Evolutionary conservation across 192 early-diverging fungal species (phyloP).

Genomic region (Podochytrium sp.): DNA sequence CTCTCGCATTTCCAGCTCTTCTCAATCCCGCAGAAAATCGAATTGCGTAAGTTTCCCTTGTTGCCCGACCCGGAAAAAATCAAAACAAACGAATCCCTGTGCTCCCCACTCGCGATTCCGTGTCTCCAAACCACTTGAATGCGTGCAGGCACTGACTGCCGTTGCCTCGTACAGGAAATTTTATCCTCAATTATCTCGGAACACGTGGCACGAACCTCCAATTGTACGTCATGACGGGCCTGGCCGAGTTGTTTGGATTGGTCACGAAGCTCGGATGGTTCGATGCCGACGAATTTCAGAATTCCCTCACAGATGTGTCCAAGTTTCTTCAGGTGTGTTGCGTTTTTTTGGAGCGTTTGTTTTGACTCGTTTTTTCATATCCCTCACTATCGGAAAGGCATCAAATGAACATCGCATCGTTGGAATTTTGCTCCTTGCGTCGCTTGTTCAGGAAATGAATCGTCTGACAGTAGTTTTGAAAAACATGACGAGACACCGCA

Average conservation of each 20-base stretch:
- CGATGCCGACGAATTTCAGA: conserved; percentile 71
- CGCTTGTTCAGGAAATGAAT: conserved; percentile 80
- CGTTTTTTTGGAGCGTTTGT: not conserved
- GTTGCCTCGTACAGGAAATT: conserved; percentile 47
- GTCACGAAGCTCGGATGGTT: conserved; percentile 77
- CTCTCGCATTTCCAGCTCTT: conserved; percentile 62
- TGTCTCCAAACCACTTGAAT: too few relatives aligned
- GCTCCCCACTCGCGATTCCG: too few relatives aligned
- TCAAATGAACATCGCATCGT: conserved; percentile 61
- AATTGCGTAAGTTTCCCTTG: conserved; percentile 53
- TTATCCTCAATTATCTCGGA: conserved; percentile 59
- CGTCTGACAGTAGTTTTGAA: conserved; percentile 49
- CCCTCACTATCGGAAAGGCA: conserved; percentile 45
- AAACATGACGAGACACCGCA: conserved; percentile 71
- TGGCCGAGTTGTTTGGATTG: conserved; percentile 64
- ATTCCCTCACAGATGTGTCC: conserved; percentile 34
- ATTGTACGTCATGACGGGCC: conserved; percentile 60
- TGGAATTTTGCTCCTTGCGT: conserved; percentile 68
- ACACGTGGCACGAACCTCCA: conserved; percentile 18
- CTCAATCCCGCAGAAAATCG: conserved; percentile 50
- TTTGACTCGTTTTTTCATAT: conserved; percentile 7
- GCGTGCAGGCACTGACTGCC: not conserved
- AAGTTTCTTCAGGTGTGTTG: conserved; percentile 34
- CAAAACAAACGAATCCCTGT: too few relatives aligned
- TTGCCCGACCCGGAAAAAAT: too few relatives aligned